These are phyloP conservation scores for Taphrina sp. DNA, from an alignment of 1,139 yeast species.

Conservation along the genomic window DNA sequence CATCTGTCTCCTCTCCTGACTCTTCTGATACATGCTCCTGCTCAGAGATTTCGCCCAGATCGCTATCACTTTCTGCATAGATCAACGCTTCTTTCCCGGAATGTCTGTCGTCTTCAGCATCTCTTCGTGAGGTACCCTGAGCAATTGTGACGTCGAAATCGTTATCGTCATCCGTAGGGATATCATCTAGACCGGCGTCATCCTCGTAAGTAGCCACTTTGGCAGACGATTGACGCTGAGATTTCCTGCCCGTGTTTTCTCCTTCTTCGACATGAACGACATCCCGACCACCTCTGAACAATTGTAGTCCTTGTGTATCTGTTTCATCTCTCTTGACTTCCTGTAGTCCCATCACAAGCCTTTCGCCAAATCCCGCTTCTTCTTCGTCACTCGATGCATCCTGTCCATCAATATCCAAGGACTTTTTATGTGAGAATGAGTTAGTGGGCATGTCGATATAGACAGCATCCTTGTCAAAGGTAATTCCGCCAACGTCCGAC, in stretches of 20 bases:
- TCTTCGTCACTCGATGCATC: conserved; percentile 43
- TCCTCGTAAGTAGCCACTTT: conserved; percentile 48
- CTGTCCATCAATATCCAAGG: conserved; percentile 26
- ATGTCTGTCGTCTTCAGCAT: conserved; percentile 37
- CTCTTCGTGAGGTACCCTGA: conserved; percentile 25
- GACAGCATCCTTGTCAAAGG: conserved; percentile 96
- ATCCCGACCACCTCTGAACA: conserved; percentile 54
- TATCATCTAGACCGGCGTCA: conserved; percentile 24
- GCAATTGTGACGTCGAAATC: conserved; percentile 37
- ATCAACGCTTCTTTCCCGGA: conserved; percentile 38
- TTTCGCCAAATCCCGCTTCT: conserved; percentile 77
- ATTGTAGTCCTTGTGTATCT: conserved; percentile 66
- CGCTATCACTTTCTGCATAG: conserved; percentile 51
- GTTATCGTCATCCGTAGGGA: conserved; percentile 34
- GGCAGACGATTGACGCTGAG: conserved; percentile 34
- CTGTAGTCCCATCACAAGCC: conserved; percentile 77
- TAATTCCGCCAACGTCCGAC: conserved; percentile 98
- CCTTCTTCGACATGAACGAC: conserved; percentile 45
- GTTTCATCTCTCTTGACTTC: conserved; percentile 62
- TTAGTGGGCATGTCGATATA: conserved; percentile 80
- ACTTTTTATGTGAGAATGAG: conserved; percentile 49
- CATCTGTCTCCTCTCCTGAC: conserved; percentile 17
- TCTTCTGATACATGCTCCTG: conserved; percentile 38
- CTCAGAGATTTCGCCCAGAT: conserved; percentile 44
- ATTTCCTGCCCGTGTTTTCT: conserved; percentile 48